Evolutionary conservation across 2,329 filamentous ascomycete genomes (phyloP).

Genomic region (Neonectria neomacrospora): DNA sequence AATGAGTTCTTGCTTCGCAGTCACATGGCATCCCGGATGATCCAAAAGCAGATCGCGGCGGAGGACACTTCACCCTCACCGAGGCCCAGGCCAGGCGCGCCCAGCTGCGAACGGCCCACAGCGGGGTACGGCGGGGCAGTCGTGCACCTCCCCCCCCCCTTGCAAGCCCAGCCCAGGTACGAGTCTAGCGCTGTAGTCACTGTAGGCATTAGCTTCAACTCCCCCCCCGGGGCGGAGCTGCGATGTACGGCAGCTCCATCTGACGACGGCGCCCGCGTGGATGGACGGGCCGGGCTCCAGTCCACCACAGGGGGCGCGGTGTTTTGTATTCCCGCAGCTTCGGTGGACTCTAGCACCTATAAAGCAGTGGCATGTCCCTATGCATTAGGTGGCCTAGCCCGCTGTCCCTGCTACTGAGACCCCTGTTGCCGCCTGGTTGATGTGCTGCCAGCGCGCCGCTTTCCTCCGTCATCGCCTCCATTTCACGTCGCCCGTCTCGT

Average conservation of each 20-base stretch:
- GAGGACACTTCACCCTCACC: not conserved
- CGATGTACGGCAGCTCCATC: slow-evolving; percentile 4
- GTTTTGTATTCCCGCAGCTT: slow-evolving; percentile 4
- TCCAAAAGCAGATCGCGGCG: not conserved
- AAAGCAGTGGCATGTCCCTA: not conserved
- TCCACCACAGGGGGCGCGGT: not conserved
- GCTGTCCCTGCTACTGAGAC: not conserved
- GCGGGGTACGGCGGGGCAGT: slow-evolving; percentile 22
- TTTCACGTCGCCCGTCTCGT: not conserved
- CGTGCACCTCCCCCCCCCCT: not conserved
- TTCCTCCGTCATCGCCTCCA: not conserved
- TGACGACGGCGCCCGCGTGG: too few species aligned
- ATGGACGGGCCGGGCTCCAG: not conserved
- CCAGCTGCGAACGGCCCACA: slow-evolving; percentile 11
- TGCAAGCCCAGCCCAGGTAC: slow-evolving; percentile 1
- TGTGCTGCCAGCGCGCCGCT: not conserved
- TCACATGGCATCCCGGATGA: not conserved
- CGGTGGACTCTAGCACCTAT: not conserved
- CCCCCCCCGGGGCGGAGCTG: slow-evolving; percentile 2
- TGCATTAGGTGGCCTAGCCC: not conserved
- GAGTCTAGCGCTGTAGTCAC: not conserved
- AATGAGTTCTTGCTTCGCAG: not conserved
- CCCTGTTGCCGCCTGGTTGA: not conserved
- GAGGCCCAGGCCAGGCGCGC: not conserved
- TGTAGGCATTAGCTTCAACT: not conserved